Conservation (phyloP, 768 basidiomycete species). For the Pisolithus albus region DNA sequence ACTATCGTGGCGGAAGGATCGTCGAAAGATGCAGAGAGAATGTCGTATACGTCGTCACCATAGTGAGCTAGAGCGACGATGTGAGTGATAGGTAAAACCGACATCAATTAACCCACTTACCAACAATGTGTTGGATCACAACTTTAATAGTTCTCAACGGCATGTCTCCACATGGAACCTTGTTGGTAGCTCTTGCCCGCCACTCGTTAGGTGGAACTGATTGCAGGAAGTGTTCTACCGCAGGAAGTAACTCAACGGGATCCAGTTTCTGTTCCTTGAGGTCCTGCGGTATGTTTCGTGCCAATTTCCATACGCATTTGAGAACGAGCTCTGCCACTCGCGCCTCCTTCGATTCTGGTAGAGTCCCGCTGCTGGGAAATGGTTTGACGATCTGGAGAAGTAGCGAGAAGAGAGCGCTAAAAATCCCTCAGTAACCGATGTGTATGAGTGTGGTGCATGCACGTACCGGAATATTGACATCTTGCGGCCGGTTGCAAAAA, state of each 20-base stretch:
- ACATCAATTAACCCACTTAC: constrained; percentile 43
- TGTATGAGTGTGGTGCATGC: neutral
- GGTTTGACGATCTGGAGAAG: constrained; percentile 80
- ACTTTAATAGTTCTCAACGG: constrained; percentile 96
- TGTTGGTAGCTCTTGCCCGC: constrained; percentile 85
- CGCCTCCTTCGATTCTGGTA: constrained; percentile 70
- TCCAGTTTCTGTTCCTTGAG: constrained; percentile 73
- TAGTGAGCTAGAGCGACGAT: constrained; percentile 52
- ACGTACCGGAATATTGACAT: constrained; percentile 88
- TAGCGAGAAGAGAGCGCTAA: constrained; percentile 60
- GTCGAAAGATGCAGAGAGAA: constrained; percentile 85
- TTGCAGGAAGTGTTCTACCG: constrained; percentile 91
- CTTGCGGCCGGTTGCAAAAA: constrained; percentile 85
- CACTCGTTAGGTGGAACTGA: constrained; percentile 94
- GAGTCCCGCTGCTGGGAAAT: constrained; percentile 67
- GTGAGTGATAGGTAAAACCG: constrained; percentile 14
- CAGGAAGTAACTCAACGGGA: constrained; percentile 82
- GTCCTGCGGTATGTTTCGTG: constrained; percentile 89
- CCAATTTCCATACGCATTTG: constrained; percentile 98
- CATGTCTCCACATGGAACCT: constrained; percentile 96
- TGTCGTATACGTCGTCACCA: constrained; percentile 85
- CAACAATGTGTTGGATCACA: constrained; percentile 93
- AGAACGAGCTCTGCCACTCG: constrained; percentile 89
- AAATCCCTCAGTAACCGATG: constrained; percentile 6
- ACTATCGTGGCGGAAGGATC: constrained; percentile 97